Evolutionary conservation across 257 asterid genomes (phyloP).

Genomic region (Verbascum thapsus): DNA sequence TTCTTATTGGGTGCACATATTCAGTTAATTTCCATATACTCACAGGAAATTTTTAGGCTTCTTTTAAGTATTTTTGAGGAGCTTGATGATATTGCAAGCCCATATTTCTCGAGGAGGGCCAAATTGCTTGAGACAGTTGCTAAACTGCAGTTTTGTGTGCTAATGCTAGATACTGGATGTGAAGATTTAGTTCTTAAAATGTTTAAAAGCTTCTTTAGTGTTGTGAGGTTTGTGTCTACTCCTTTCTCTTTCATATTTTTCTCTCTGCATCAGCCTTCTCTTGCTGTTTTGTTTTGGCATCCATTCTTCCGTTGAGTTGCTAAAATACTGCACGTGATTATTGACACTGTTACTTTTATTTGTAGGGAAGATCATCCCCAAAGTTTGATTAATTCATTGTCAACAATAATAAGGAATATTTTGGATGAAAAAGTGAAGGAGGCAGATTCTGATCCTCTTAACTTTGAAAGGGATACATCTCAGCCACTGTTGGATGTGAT

Average conservation of each 20-base stretch:
- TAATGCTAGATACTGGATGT: constrained; percentile 77
- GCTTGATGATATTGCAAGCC: constrained; percentile 55
- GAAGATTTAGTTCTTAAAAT: constrained; percentile 72
- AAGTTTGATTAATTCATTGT: constrained; percentile 60
- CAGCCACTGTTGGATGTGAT: constrained; percentile 73
- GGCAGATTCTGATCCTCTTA: constrained; percentile 44
- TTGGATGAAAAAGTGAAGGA: constrained; percentile 62
- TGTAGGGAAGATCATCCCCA: constrained; percentile 75
- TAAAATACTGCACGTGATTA: constrained; percentile 18
- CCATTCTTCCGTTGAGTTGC: constrained; percentile 18
- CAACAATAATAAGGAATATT: constrained; percentile 58
- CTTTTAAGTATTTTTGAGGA: constrained; percentile 66
- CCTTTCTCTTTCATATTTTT: not conserved
- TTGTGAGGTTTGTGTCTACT: constrained; percentile 60
- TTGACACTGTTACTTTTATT: constrained; percentile 25
- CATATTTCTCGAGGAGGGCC: constrained; percentile 61
- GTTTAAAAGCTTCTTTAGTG: constrained; percentile 68
- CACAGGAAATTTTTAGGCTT: constrained; percentile 71
- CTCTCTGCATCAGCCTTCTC: not conserved
- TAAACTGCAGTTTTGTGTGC: constrained; percentile 57
- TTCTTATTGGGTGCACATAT: constrained; percentile 19
- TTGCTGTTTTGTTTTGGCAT: constrained; percentile 11
- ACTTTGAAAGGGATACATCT: constrained; percentile 38
- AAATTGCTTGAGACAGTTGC: constrained; percentile 68
- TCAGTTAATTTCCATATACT: constrained; percentile 21